Evolutionary conservation across 495 filamentous ascomycete genomes (phyloP), one percentile per base, ranked within the genome.

Genomic region (Aspergillus haitiensis): DNA sequence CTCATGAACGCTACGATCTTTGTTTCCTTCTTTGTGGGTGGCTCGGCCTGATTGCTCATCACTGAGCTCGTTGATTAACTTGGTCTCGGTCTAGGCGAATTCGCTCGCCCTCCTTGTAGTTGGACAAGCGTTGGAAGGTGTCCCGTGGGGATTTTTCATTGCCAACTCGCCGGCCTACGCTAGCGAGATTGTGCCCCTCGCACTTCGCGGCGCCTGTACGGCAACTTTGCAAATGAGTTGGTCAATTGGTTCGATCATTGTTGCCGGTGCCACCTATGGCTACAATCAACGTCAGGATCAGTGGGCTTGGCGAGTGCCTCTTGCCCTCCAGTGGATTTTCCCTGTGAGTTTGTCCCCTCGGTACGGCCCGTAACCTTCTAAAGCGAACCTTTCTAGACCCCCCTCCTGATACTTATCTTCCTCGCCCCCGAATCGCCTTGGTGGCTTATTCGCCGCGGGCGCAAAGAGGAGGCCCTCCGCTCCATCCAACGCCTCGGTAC

Each of bases 241-340:
- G 88, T 86, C 84, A 2, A 74, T 90, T n/a, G 88, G 88, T 9
- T 84, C 86, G 62, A 78, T 87, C 47, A 86, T 91, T 57, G 85
- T 82, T 6, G 83, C 85, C 52, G 87, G 80, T 15, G 86, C 87
- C 39, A 82, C 87, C 62, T 84, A 82, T 61, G 75, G 73, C 48
- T 81, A 82, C 74, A 70, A 83, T 39, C 70, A 72, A 12, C 69
- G 78, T 2, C 21, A 62, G 0, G 77, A 82, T 52, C 62, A 84
- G 53, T 86, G 83, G 83, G 72, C 81, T 6, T 86, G 84, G 71
- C 72, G 82, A 18, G 74, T 81, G 6, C 83, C 84, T 5, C 86
- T 86, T 57, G 84, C 84, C 12, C 71, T 89, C 12, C 88, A 91
- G 72, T 92, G 88, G 88, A 83, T 92, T 72, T 92, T 88, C 82